Conservation (phyloP, 1,284 basidiomycete species). For the Stygiomarasmius scandens region DNA sequence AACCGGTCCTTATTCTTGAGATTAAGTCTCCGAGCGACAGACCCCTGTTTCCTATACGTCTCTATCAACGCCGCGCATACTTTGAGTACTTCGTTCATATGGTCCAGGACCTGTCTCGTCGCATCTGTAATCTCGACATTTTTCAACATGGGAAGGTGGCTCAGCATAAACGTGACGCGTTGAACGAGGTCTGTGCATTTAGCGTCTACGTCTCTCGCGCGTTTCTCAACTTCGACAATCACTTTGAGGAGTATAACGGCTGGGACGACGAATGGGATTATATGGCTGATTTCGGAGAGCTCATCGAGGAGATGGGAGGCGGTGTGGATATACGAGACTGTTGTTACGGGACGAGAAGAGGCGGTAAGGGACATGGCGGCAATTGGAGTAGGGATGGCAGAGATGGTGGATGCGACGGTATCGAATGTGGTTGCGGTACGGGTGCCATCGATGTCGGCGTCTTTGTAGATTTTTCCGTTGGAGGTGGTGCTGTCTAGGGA, state of each 20-base stretch:
- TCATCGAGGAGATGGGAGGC: slow-evolving; percentile 32
- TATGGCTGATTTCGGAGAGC: slow-evolving; percentile 35
- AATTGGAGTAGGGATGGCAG: too few relatives aligned
- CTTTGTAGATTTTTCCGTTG: slow-evolving; percentile 4
- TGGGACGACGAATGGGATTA: slow-evolving; percentile 38
- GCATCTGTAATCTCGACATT: slow-evolving; percentile 26
- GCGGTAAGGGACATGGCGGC: neutral
- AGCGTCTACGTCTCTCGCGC: slow-evolving; percentile 37
- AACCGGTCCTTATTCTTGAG: slow-evolving; percentile 37
- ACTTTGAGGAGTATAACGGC: slow-evolving; percentile 33
- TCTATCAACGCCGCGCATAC: slow-evolving; percentile 30
- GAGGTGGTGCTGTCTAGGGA: neutral
- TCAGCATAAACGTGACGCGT: slow-evolving; percentile 42
- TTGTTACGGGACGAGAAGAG: neutral
- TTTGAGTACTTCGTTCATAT: slow-evolving; percentile 24
- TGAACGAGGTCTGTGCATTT: slow-evolving; percentile 42
- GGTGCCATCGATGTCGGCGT: neutral
- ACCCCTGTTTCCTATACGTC: slow-evolving; percentile 36
- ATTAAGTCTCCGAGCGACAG: slow-evolving; percentile 35
- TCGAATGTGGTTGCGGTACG: neutral
- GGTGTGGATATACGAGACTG: slow-evolving; percentile 23
- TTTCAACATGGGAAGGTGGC: slow-evolving; percentile 35
- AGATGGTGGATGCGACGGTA: too few relatives aligned
- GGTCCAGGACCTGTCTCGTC: slow-evolving; percentile 31
- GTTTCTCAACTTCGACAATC: slow-evolving; percentile 39